Evolutionary conservation across 2,329 filamentous ascomycete species (phyloP), one percentile per base, ranked within the genome.

Genomic region (Colletotrichum musae): DNA sequence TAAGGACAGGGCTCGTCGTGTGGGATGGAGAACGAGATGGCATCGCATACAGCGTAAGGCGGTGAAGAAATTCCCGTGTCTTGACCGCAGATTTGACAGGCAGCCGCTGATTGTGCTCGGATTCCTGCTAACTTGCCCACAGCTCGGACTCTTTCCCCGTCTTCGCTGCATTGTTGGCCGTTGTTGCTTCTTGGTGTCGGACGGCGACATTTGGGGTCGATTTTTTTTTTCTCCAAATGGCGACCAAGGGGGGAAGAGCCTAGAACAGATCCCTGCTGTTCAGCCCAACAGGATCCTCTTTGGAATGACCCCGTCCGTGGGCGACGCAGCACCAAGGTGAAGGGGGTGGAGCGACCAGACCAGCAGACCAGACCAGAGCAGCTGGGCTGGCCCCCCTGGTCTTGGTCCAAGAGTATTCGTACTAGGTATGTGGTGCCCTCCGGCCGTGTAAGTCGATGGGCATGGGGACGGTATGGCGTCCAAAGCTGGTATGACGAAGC

Each of bases 201-300:
- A 28, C 39, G 58, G 56, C 60, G 39, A 70, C 52, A 53, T 52
- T 64, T 71, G 69, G 66, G 60, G 51, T 65, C 39, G 66, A 68
- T 50, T 68, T 70, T 57, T 67, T 36, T 36, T 36, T 36, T 56
- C 28, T 62, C 43, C 50, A 66, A 57, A 59, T 26, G 32, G 57
- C 57, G 24, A n/a, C 43, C 68, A 63, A 43, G 67, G 64, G 56
- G 67, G 66, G 52, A 18, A 56, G 32, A 39, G 54, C 47, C 50
- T 18, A 48, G 39, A 51, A 41, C 26, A 15, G 16, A 72, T 60
- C 71, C 72, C 64, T 71, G 72, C 71, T 61, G 18, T 71, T 71
- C 70, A 73, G 71, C 71, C 67, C 58, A 62, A 26, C 57, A 71
- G 60, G 62, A 62, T 68, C 45, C 32, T 70, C 62, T 18, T 45